phyloP scores from a whole-genome alignment of 176 grass and related monocot species.

The Neostapfia colusana region DNA sequence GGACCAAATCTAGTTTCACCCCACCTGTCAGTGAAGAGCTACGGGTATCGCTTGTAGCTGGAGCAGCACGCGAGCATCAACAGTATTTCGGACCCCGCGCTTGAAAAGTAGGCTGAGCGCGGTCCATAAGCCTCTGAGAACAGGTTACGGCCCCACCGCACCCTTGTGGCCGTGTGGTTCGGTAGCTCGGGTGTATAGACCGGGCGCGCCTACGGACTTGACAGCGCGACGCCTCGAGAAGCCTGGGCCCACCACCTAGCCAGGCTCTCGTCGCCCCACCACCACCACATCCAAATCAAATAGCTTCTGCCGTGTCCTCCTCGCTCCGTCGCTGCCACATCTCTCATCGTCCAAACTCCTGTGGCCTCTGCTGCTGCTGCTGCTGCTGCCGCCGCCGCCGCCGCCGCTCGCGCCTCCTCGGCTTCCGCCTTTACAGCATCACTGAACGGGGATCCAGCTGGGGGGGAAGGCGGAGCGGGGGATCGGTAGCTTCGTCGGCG shows the following conservation, averaged over 20 bases:
- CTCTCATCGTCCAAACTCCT: background rate
- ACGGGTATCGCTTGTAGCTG: background rate
- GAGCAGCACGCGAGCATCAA: background rate
- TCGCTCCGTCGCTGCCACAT: constrained; percentile 28
- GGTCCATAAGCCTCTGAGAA: background rate
- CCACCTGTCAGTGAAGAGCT: background rate
- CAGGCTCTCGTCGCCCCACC: constrained; percentile 14
- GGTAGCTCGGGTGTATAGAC: background rate
- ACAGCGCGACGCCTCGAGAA: background rate
- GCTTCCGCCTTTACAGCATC: background rate
- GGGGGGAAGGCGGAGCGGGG: background rate
- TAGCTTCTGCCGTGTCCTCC: constrained; percentile 12
- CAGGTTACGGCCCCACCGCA: fast-evolving
- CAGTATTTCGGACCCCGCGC: background rate
- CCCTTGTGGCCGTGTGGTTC: background rate
- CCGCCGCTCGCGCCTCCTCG: background rate
- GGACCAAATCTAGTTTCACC: fast-evolving
- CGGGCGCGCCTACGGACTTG: background rate
- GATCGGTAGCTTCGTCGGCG: background rate
- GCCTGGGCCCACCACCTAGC: constrained; percentile 21
- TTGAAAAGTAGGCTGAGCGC: background rate
- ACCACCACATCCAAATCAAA: constrained; percentile 46
- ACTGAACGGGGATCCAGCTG: background rate
- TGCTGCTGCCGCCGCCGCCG: background rate
- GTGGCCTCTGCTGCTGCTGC: constrained; percentile 15